Conservation (phyloP, 2,329 filamentous ascomycete genomes). For the Graphium sp. region DNA sequence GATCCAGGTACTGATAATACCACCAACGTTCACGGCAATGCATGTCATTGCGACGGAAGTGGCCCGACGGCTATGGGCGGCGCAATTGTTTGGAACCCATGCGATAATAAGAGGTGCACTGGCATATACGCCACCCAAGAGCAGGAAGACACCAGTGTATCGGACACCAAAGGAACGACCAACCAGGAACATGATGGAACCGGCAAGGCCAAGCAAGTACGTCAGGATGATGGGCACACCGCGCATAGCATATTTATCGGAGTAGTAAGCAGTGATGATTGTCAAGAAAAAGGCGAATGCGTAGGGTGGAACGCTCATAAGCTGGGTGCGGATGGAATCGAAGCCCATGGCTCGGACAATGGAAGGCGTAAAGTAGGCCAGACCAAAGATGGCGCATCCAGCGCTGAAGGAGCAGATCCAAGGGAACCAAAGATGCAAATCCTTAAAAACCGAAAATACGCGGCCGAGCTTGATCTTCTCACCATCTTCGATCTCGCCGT, state of each 20-base stretch:
- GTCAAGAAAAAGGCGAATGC: constrained; percentile 46
- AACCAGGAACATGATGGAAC: constrained; percentile 49
- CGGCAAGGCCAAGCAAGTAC: constrained; percentile 42
- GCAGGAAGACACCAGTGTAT: constrained; percentile 54
- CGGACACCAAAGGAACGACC: constrained; percentile 34
- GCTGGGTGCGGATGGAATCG: constrained; percentile 26
- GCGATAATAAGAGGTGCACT: constrained; percentile 54
- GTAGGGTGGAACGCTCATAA: constrained; percentile 41
- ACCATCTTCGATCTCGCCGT: constrained; percentile 46
- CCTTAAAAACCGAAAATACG: background rate
- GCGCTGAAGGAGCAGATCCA: constrained; percentile 27
- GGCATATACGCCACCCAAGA: constrained; percentile 55
- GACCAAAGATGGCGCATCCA: constrained; percentile 5
- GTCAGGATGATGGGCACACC: constrained; percentile 50
- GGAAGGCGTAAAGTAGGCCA: constrained; percentile 29
- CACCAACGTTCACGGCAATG: background rate
- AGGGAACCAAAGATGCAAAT: background rate
- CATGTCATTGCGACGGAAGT: constrained; percentile 1
- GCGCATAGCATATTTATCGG: constrained; percentile 45
- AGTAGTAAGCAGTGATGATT: constrained; percentile 42
- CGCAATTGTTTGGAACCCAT: constrained; percentile 49
- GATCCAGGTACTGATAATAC: constrained; percentile 1
- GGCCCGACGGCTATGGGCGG: background rate
- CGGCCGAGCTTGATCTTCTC: constrained; percentile 50
- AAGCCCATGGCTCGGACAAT: constrained; percentile 25